Evolutionary conservation across 495 filamentous ascomycete genomes (phyloP).

Genomic region (Penicillium manginii): DNA sequence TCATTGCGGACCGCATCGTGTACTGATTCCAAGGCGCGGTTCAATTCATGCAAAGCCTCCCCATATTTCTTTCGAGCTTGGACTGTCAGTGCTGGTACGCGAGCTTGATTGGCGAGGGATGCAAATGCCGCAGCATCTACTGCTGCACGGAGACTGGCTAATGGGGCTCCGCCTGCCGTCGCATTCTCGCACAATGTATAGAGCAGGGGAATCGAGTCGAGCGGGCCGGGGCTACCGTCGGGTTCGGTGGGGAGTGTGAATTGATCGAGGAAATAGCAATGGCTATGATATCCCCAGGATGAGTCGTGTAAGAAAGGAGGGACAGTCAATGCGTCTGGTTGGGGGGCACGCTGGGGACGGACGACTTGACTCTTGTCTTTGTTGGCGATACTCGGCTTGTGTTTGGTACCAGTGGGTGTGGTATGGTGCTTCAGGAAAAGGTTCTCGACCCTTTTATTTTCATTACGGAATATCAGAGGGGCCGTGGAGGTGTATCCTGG

Average conservation of each 20-base stretch:
- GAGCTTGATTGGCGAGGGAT: constrained; percentile 12
- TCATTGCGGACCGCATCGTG: constrained; percentile 15
- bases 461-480: constrained; percentile 8
- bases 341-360: neutral
- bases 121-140: constrained; percentile 19
- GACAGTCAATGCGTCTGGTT: neutral
- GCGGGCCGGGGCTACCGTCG: constrained; percentile 12
- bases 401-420: neutral
- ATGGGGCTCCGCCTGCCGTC: constrained; percentile 3
- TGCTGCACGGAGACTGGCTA: constrained; percentile 18
- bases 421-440: neutral
- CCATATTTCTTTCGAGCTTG: constrained; percentile 17
- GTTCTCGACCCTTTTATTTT: constrained; percentile 7
- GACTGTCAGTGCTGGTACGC: constrained; percentile 4
- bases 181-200: constrained; percentile 17
- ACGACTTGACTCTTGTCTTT: neutral
- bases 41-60: constrained; percentile 12
- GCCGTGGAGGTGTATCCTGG: constrained; percentile 16
- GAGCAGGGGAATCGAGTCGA: constrained; percentile 21
- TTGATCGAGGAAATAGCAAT: constrained; percentile 25
- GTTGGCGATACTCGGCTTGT: neutral
- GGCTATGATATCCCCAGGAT: constrained; percentile 14
- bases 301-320: constrained; percentile 14
- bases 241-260: constrained; percentile 18
- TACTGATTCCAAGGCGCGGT: constrained; percentile 4